phyloP scores from a whole-genome alignment of 2,329 filamentous ascomycete genomes.

The Trichoderma oligosporum region DNA sequence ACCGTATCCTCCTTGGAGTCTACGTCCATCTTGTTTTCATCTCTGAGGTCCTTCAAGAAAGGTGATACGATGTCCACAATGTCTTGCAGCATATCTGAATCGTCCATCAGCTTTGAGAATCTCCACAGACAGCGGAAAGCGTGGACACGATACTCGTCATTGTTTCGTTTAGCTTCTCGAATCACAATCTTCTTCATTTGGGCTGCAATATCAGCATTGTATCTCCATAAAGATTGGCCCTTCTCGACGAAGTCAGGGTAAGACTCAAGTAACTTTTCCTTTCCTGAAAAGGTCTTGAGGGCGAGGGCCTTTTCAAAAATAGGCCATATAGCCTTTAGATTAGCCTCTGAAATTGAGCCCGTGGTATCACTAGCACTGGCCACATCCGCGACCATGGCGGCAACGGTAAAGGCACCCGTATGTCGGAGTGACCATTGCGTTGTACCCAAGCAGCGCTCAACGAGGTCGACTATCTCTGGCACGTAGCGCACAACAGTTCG shows the following conservation, averaged over 20 bases:
- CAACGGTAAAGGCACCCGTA: conserved; percentile 75
- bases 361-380: conserved; percentile 54
- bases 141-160: conserved; percentile 74
- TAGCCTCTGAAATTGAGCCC: conserved; percentile 56
- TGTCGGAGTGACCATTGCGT: conserved; percentile 90
- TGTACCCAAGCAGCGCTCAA: conserved; percentile 66
- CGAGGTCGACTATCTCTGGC: conserved; percentile 71
- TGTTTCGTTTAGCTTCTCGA: conserved; percentile 88
- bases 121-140: conserved; percentile 69
- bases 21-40: conserved; percentile 66
- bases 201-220: conserved; percentile 50
- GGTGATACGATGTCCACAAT: conserved; percentile 61
- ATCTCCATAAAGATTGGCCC: conserved; percentile 54
- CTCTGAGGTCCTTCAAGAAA: conserved; percentile 55
- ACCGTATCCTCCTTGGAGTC: conserved; percentile 50
- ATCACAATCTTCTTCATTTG: conserved; percentile 76
- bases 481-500: conserved; percentile 81
- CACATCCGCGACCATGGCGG: conserved; percentile 66
- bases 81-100: conserved; percentile 66
- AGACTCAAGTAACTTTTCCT: conserved; percentile 76
- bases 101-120: conserved; percentile 63
- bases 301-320: conserved; percentile 74
- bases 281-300: conserved; percentile 89
- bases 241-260: conserved; percentile 74
- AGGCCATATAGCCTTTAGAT: conserved; percentile 71